These are phyloP conservation scores for Podospora fimiseda DNA, from an alignment of 495 filamentous ascomycete species.

Conservation along the genomic window DNA sequence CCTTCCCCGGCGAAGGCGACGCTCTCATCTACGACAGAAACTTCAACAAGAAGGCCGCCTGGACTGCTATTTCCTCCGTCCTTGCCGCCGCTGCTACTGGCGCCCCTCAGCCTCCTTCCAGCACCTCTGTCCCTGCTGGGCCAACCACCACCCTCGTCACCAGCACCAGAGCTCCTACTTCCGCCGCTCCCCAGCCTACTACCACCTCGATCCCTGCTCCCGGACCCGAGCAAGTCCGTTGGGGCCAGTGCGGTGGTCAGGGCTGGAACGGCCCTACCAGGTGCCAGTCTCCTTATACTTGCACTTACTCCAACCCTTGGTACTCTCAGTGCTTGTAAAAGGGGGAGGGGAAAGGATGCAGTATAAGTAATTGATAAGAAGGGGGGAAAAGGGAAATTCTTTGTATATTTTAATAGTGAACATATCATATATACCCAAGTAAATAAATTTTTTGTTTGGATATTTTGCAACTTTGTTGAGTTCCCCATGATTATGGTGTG, in stretches of 20 bases:
- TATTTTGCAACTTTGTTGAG: no score
- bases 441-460: background rate
- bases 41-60: conserved; percentile 50
- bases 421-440: background rate
- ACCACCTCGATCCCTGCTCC: conserved; percentile 13
- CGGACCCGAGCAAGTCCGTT: conserved; percentile 19
- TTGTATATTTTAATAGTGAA: background rate
- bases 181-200: conserved; percentile 9
- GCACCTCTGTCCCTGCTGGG: background rate
- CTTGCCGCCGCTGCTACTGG: conserved; percentile 27
- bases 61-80: conserved; percentile 34
- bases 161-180: conserved; percentile 1
- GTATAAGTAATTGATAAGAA: background rate
- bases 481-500: no score
- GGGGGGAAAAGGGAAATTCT: background rate
- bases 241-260: conserved; percentile 39
- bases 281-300: conserved; percentile 37
- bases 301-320: conserved; percentile 31
- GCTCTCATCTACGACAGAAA: conserved; percentile 51
- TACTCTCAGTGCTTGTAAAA: conserved; percentile 38
- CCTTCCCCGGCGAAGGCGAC: conserved; percentile 49
- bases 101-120: background rate
- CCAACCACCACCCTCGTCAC: conserved; percentile 22
- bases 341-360: background rate
- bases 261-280: conserved; percentile 34